Conservation (phyloP, 352 stramenopile genomes). For the Globisporangium acanthophoron region DNA sequence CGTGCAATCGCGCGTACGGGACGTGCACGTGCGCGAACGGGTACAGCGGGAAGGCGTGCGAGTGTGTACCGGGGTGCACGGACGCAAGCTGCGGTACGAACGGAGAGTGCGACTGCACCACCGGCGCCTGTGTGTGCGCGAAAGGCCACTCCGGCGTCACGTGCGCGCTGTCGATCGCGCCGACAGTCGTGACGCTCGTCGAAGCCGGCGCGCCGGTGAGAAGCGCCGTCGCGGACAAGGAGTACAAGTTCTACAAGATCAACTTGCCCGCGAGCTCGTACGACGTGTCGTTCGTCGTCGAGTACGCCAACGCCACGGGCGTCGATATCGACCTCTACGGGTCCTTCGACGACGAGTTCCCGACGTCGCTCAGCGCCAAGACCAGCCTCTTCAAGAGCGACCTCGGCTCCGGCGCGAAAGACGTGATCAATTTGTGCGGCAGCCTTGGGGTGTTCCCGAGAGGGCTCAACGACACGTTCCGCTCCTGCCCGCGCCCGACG, state of each 20-base stretch:
- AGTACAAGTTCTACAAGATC: slow-evolving; percentile 73
- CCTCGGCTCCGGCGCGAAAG: slow-evolving; percentile 22
- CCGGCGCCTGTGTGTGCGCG: slow-evolving; percentile 47
- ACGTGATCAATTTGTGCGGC: slow-evolving; percentile 69
- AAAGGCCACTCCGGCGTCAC: slow-evolving; percentile 37
- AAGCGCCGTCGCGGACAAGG: slow-evolving; percentile 32
- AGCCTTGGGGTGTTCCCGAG: slow-evolving; percentile 58
- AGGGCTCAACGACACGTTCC: slow-evolving; percentile 46
- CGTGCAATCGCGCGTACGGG: slow-evolving; percentile 40
- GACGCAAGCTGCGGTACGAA: slow-evolving; percentile 27
- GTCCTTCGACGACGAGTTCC: slow-evolving; percentile 59
- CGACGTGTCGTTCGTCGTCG: slow-evolving; percentile 57
- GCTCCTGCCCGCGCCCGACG: slow-evolving; percentile 46
- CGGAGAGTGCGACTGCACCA: slow-evolving; percentile 58
- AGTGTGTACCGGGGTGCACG: slow-evolving; percentile 67
- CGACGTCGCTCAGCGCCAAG: slow-evolving; percentile 42
- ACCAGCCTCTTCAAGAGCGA: slow-evolving; percentile 53
- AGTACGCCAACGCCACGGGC: slow-evolving; percentile 18
- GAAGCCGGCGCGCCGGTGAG: slow-evolving; percentile 17
- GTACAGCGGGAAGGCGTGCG: slow-evolving; percentile 58
- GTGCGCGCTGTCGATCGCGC: slow-evolving; percentile 19
- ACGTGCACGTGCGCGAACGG: slow-evolving; percentile 44
- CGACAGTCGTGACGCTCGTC: slow-evolving; percentile 22
- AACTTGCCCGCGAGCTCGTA: slow-evolving; percentile 51
- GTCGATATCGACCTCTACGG: slow-evolving; percentile 65